Evolutionary conservation across 225 moss, liverwort and hornwort genomes (phyloP).

Genomic region (Marchantia paleacea): DNA sequence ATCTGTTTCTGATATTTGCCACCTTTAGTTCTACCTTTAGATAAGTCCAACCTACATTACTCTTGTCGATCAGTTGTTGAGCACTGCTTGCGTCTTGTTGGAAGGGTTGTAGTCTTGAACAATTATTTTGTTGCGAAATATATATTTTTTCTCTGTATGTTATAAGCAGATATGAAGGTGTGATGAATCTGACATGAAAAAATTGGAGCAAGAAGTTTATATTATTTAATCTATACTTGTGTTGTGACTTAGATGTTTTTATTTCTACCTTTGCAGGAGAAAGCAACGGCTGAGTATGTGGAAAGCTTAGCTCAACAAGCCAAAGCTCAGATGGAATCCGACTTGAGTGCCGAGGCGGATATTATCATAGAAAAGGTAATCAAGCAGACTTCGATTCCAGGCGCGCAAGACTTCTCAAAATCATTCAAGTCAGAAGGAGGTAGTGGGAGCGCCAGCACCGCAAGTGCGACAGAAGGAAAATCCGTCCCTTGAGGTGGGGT

Average conservation of each 20-base stretch:
- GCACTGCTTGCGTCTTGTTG: background rate
- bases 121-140: background rate
- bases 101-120: too few relatives aligned
- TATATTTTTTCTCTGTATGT: background rate
- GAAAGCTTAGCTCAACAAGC: constrained; percentile 43
- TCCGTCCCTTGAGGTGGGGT: background rate
- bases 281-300: constrained; percentile 44
- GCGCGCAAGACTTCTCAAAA: background rate
- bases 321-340: constrained; percentile 40
- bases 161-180: background rate
- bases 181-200: background rate
- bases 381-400: constrained; percentile 13
- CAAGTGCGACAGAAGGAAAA: background rate
- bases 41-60: background rate
- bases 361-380: constrained; percentile 26
- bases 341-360: constrained; percentile 41
- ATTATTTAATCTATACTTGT: too few relatives aligned
- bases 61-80: background rate
- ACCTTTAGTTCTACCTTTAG: background rate
- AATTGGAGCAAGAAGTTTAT: too few relatives aligned
- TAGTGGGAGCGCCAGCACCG: background rate
- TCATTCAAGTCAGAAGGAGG: background rate
- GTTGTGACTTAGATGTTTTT: background rate
- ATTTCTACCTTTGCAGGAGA: constrained; percentile 8
- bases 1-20: background rate